A percentile compares a stretch with the other conserved stretches of the same genome.
These are phyloP conservation scores for Ophiocordyceps polyrhachis-furcata DNA, from an alignment of 2,329 filamentous ascomycete species.

Conservation along the genomic window DNA sequence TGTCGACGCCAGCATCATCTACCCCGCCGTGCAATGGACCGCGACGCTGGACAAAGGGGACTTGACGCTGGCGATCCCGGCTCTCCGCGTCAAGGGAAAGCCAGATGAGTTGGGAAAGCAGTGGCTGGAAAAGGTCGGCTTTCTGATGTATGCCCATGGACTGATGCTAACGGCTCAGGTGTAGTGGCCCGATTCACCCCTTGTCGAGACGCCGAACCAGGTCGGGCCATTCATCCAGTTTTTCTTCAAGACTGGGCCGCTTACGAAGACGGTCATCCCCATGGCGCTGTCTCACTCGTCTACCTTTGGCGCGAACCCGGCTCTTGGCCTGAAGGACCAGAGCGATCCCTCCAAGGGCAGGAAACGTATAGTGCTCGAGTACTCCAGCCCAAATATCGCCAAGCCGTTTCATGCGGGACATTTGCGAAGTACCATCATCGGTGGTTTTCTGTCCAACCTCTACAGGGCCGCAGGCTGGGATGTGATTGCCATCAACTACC, in stretches of 20 bases:
- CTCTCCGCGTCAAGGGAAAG: constrained; percentile 3
- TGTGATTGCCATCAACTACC: constrained; percentile 49
- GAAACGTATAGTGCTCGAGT: constrained; percentile 40
- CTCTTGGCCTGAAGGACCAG: constrained; percentile 3
- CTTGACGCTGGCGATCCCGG: constrained; percentile 2
- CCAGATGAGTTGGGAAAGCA: constrained; percentile 3
- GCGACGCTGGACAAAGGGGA: constrained; percentile 3
- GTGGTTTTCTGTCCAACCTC: constrained; percentile 47
- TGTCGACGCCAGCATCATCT: constrained; percentile 3
- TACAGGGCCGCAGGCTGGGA: constrained; percentile 49
- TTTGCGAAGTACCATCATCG: constrained; percentile 52
- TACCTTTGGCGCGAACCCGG: constrained; percentile 1
- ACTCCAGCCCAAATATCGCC: constrained; percentile 57
- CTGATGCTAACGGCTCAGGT: background rate
- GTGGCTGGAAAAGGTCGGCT: constrained; percentile 3
- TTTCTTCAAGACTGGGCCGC: constrained; percentile 2
- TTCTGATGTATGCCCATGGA: no score
- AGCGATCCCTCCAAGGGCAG: constrained; percentile 1
- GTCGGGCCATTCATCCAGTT: constrained; percentile 2
- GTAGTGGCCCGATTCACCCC: constrained; percentile 3
- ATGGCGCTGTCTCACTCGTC: constrained; percentile 3
- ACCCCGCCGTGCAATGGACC: constrained; percentile 3
- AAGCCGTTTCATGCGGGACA: constrained; percentile 55
- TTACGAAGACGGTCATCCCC: constrained; percentile 3
- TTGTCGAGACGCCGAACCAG: constrained; percentile 3